Conservation (phyloP, 805 yeast genomes). For the Peterozyma toletana region DNA sequence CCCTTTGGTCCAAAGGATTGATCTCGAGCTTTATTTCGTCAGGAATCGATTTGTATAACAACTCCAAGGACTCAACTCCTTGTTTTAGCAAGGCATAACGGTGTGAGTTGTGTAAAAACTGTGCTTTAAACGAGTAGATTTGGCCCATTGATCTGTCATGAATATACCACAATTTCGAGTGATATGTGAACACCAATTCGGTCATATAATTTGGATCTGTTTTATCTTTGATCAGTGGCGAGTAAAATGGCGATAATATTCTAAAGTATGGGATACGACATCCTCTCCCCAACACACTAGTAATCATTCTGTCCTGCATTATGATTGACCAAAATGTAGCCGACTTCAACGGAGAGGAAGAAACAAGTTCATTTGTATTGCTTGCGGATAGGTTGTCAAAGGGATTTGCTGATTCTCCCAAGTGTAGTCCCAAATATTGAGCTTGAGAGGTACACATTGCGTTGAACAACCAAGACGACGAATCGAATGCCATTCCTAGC, state of each 20-base stretch:
- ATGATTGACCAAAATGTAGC: constrained; percentile 25
- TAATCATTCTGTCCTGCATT: constrained; percentile 23
- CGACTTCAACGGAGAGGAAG: constrained; percentile 11
- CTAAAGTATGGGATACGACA: constrained; percentile 25
- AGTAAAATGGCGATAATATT: constrained; percentile 20
- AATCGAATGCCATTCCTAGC: constrained; percentile 25
- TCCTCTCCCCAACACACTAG: constrained; percentile 26
- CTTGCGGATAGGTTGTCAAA: not conserved
- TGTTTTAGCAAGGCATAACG: constrained; percentile 19
- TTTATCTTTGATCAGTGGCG: constrained; percentile 9
- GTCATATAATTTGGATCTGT: constrained; percentile 9
- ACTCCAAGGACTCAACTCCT: constrained; percentile 17
- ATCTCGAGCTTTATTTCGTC: constrained; percentile 9
- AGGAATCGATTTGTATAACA: constrained; percentile 18
- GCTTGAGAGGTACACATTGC: constrained; percentile 23
- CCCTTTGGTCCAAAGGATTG: constrained; percentile 13
- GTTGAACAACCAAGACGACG: constrained; percentile 23
- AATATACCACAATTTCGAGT: constrained; percentile 23
- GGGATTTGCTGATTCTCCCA: constrained; percentile 5
- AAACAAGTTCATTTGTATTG: constrained; percentile 1
- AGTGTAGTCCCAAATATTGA: constrained; percentile 20
- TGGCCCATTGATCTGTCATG: constrained; percentile 23
- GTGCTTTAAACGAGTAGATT: constrained; percentile 26
- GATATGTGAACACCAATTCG: constrained; percentile 20
- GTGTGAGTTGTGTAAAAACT: constrained; percentile 24